phyloP scores from a whole-genome alignment of 805 yeast species.

The Nakazawaea pomicola region DNA sequence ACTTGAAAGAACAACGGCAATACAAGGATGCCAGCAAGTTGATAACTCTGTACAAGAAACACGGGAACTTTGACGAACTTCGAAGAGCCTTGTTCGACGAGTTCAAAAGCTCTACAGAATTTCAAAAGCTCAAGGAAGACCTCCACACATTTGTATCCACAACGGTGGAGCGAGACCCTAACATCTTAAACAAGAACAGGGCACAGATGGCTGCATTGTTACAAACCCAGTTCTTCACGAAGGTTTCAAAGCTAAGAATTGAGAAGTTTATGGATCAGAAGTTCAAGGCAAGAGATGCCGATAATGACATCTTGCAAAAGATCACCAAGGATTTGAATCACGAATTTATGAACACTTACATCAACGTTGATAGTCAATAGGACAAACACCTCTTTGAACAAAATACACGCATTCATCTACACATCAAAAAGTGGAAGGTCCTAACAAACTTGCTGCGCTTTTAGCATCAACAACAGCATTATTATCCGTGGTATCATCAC shows the following conservation, averaged over 20 bases:
- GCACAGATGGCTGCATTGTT: conserved; percentile 41
- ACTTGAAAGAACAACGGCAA: conserved; percentile 4
- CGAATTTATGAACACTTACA: conserved; percentile 4
- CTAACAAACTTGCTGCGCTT: conserved; percentile 77
- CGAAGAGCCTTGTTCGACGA: conserved; percentile 32
- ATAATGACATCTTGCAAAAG: conserved; percentile 7
- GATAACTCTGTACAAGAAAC: conserved; percentile 34
- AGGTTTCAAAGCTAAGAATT: conserved; percentile 8
- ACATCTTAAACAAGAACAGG: conserved; percentile 34
- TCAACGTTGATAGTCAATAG: background rate
- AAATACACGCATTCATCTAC: background rate
- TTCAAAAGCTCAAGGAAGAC: conserved; percentile 33
- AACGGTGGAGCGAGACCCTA: conserved; percentile 36
- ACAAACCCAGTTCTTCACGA: conserved; percentile 35
- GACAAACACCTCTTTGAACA: background rate
- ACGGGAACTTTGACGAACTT: conserved; percentile 36
- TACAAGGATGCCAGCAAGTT: conserved; percentile 31
- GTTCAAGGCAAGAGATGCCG: background rate
- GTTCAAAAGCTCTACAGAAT: conserved; percentile 37
- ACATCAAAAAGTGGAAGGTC: conserved; percentile 61
- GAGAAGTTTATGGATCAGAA: conserved; percentile 10
- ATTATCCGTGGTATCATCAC: conserved; percentile 20
- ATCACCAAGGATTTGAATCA: conserved; percentile 10
- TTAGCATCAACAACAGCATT: conserved; percentile 62
- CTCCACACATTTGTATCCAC: conserved; percentile 35